phyloP scores from a whole-genome alignment of 2,329 filamentous ascomycete genomes.

The Fusarium liriodendri region DNA sequence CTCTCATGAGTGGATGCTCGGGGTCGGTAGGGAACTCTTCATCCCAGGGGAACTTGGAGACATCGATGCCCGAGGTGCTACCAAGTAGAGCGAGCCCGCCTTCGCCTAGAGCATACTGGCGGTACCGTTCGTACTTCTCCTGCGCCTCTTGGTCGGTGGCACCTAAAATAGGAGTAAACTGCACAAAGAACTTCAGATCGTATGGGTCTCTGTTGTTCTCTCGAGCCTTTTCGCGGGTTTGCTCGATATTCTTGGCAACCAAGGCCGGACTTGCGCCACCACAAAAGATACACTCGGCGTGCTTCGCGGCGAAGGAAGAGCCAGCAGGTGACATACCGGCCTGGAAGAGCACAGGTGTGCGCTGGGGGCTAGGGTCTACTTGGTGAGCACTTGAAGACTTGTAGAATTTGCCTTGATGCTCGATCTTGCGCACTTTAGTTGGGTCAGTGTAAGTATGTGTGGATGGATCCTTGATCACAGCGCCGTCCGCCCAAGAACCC shows the following conservation, averaged over 20 bases:
- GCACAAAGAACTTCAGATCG: conserved; percentile 57
- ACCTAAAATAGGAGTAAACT: conserved; percentile 55
- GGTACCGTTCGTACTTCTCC: conserved; percentile 54
- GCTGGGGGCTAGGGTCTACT: conserved; percentile 48
- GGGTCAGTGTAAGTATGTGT: conserved; percentile 49
- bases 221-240: conserved; percentile 52
- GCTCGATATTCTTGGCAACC: conserved; percentile 53
- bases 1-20: background rate
- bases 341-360: conserved; percentile 59
- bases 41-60: conserved; percentile 52
- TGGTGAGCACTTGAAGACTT: conserved; percentile 39
- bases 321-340: conserved; percentile 59
- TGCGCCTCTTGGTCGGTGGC: conserved; percentile 57
- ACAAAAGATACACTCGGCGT: conserved; percentile 53
- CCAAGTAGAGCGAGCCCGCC: conserved; percentile 58
- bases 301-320: conserved; percentile 52
- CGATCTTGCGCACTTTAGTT: conserved; percentile 48
- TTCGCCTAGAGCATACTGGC: conserved; percentile 56
- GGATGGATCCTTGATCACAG: conserved; percentile 43
- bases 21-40: conserved; percentile 55
- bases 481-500: conserved; percentile 58
- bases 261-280: conserved; percentile 55
- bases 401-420: conserved; percentile 43
- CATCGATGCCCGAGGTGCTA: conserved; percentile 58
- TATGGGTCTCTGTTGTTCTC: conserved; percentile 51